These are phyloP conservation scores for Anethum foeniculum DNA, from an alignment of 140 eudicot species.

Conservation along the genomic window DNA sequence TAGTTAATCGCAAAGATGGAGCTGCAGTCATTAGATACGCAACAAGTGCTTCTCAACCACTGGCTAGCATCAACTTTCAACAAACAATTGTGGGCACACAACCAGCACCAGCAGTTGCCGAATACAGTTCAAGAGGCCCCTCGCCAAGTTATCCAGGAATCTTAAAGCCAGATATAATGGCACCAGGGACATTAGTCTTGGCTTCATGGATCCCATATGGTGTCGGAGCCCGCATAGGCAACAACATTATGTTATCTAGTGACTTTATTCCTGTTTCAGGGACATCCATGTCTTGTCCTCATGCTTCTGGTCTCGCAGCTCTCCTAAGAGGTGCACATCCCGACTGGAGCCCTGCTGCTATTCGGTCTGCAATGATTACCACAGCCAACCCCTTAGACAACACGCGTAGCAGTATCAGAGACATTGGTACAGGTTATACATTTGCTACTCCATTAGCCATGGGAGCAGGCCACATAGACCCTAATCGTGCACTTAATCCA, in stretches of 20 bases:
- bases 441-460: conserved; percentile 37
- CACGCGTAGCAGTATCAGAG: conserved; percentile 20
- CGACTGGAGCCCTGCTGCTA: conserved; percentile 47
- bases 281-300: conserved; percentile 54
- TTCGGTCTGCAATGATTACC: conserved; percentile 43
- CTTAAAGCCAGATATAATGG: conserved; percentile 43
- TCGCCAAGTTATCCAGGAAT: conserved; percentile 27
- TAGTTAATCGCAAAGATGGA: conserved; percentile 19
- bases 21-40: conserved; percentile 21
- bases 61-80: conserved; percentile 32
- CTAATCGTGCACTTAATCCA: conserved; percentile 41
- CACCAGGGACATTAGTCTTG: conserved; percentile 34
- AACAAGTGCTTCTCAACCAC: neutral
- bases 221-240: conserved; percentile 10
- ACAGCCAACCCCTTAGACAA: conserved; percentile 34
- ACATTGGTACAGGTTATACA: conserved; percentile 7
- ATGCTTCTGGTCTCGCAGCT: conserved; percentile 39
- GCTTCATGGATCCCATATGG: conserved; percentile 22
- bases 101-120: conserved; percentile 34
- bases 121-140: conserved; percentile 40
- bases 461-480: conserved; percentile 48
- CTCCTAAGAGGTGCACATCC: conserved; percentile 41
- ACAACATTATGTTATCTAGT: conserved; percentile 6
- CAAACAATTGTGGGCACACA: conserved; percentile 28
- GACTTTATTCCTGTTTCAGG: conserved; percentile 28